Evolutionary conservation across 1,284 basidiomycete species (phyloP), one percentile per base, ranked within the genome.

Genomic region (Cryptococcus sp.): DNA sequence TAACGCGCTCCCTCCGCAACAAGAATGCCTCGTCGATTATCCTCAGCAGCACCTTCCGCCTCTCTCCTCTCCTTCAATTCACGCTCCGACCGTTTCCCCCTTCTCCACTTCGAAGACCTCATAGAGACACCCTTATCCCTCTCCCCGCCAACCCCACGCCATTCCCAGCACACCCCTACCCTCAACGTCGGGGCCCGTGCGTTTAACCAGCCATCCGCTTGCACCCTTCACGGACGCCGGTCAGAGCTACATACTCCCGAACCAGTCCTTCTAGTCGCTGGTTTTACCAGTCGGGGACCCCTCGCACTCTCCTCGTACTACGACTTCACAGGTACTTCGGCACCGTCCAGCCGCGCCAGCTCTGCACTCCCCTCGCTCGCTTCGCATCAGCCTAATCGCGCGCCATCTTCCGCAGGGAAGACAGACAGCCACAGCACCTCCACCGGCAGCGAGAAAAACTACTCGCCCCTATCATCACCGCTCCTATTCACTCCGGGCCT

Each of bases 401-500:
- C 44, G 3, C 8, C 21, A n/a, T 5, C 21, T 23, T 24, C 44
- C 20, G 24, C 21, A 4, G 5, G 20, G 44, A 18, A 20, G 24
- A 45, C 15, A n/a, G 36, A 51, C 21, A 8, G 7, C 24, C 18
- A 42, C n/a, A 9, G 28, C 28, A 33, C 28, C 28, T 9, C 28
- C 28, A 33, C 28, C 28, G 28, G 28, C 28, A 33, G 28, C 28
- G 28, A 33, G 28, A 33, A 33, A 9, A 13, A 24, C 23, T 33
- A 23, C 38, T 49, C 46, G 16, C 56, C 43, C 37, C 53, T 47
- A 13, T 47, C 56, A 15, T 18, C 52, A 5, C 38, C 46, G 16
- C 28, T 23, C 15, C 13, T 36, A 2, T 50, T 45, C 13, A 58
- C 56, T 16, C 52, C 52, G 12, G 56, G 51, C n/a, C 49, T 58